Evolutionary conservation across 1,139 yeast species (phyloP).

Genomic region (Tardiomyces digboiensis): DNA sequence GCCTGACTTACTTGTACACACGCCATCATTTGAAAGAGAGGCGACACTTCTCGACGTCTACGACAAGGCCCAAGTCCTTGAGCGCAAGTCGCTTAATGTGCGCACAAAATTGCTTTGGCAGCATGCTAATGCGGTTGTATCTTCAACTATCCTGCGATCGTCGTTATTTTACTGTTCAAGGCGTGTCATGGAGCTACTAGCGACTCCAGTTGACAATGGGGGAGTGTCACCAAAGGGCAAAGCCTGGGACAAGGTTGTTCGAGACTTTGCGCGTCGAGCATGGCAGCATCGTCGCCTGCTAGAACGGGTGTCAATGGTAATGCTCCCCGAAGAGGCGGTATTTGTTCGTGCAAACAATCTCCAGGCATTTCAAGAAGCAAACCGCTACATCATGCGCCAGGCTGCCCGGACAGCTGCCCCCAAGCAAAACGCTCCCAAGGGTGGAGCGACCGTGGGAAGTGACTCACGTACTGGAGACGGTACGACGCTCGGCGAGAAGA

Average conservation of each 20-base stretch:
- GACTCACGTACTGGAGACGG: slow-evolving; percentile 68
- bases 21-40: slow-evolving; percentile 33
- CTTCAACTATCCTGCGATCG: slow-evolving; percentile 68
- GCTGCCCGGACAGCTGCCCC: slow-evolving; percentile 18
- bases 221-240: slow-evolving; percentile 26
- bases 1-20: slow-evolving; percentile 42
- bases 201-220: slow-evolving; percentile 14
- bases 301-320: slow-evolving; percentile 49
- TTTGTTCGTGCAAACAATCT: slow-evolving; percentile 73
- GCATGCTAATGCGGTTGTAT: slow-evolving; percentile 66
- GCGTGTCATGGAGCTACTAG: slow-evolving; percentile 39
- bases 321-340: slow-evolving; percentile 47
- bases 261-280: slow-evolving; percentile 84
- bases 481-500: slow-evolving; percentile 59
- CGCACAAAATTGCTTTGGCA: slow-evolving; percentile 90
- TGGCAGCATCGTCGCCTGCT: slow-evolving; percentile 67
- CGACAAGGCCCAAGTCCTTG: slow-evolving; percentile 52
- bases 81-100: slow-evolving; percentile 59
- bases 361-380: slow-evolving; percentile 86
- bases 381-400: slow-evolving; percentile 60
- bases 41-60: slow-evolving; percentile 59
- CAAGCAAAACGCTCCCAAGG: slow-evolving; percentile 26
- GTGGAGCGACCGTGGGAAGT: slow-evolving; percentile 75
- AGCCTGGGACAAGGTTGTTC: slow-evolving; percentile 58
- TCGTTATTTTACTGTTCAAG: slow-evolving; percentile 68